phyloP scores from a whole-genome alignment of 768 basidiomycete genomes.

The Russula brevipes region DNA sequence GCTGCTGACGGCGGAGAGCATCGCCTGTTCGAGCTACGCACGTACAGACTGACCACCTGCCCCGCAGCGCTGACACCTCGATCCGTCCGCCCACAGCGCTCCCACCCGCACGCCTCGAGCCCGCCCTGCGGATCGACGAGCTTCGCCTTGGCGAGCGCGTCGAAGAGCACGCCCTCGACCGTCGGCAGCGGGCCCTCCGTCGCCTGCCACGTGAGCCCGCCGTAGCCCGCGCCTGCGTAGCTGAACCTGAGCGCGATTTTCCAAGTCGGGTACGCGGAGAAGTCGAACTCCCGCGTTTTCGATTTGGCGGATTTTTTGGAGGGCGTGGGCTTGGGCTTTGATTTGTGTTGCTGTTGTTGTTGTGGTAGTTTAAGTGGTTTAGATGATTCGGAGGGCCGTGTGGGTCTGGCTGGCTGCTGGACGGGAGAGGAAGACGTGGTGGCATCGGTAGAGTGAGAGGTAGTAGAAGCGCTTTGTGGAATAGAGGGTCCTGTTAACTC shows the following conservation, averaged over 20 bases:
- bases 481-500: constrained; percentile 38
- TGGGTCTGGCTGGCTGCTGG: too few relatives aligned
- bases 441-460: too few relatives aligned
- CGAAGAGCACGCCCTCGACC: constrained; percentile 83
- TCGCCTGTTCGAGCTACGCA: constrained; percentile 58
- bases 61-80: constrained; percentile 91
- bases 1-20: not conserved
- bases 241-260: constrained; percentile 94
- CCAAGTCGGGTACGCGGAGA: constrained; percentile 62
- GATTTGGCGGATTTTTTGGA: not conserved
- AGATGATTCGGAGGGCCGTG: too few relatives aligned
- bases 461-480: not conserved
- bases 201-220: constrained; percentile 80
- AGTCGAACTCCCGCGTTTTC: constrained; percentile 44
- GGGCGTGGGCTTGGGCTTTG: constrained; percentile 9
- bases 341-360: not conserved
- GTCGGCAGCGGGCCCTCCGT: constrained; percentile 73
- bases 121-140: constrained; percentile 72
- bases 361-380: too few relatives aligned
- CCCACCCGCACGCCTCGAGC: constrained; percentile 84
- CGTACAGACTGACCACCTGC: constrained; percentile 90
- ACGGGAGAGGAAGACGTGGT: too few relatives aligned
- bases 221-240: constrained; percentile 90
- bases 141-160: constrained; percentile 68
- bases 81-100: constrained; percentile 91